Evolutionary conservation across 306 rosid genomes (phyloP).

Genomic region (Potentilla sterilis): DNA sequence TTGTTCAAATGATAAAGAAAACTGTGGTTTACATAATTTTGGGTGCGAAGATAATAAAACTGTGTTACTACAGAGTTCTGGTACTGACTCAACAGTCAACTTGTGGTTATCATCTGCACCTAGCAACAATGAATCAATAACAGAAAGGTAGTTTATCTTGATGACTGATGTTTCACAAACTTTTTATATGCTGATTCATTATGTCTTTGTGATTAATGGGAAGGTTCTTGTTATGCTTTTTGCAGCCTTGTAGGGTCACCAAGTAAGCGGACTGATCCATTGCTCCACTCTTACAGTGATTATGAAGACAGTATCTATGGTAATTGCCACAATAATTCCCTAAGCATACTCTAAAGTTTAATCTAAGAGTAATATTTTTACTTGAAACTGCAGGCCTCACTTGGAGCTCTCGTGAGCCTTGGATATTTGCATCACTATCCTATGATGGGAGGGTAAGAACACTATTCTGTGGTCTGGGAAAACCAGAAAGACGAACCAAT

Average conservation of each 20-base stretch:
- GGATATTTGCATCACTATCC: conserved; percentile 94
- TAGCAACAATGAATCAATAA: conserved; percentile 40
- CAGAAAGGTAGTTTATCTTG: conserved; percentile 59
- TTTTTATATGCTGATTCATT: neutral
- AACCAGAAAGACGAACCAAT: neutral
- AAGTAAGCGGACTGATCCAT: conserved; percentile 51
- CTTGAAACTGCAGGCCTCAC: conserved; percentile 65
- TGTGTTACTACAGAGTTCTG: conserved; percentile 72
- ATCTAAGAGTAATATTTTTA: conserved; percentile 17
- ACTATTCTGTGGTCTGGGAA: conserved; percentile 10
- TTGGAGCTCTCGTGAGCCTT: conserved; percentile 93
- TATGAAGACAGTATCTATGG: conserved; percentile 96
- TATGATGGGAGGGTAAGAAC: conserved; percentile 97
- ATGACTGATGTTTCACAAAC: neutral
- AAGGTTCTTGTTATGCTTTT: conserved; percentile 14
- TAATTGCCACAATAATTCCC: conserved; percentile 26
- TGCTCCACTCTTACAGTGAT: conserved; percentile 79
- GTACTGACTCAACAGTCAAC: conserved; percentile 88
- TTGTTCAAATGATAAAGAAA: neutral
- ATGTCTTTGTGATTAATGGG: neutral
- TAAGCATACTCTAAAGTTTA: neutral
- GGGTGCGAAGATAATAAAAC: conserved; percentile 16
- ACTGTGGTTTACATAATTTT: neutral
- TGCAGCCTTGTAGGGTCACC: conserved; percentile 64
- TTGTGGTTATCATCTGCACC: conserved; percentile 71